Base-by-base conservation (phyloP, 108 stramenopile genomes). In the Discostella stelligeroides region DNA sequence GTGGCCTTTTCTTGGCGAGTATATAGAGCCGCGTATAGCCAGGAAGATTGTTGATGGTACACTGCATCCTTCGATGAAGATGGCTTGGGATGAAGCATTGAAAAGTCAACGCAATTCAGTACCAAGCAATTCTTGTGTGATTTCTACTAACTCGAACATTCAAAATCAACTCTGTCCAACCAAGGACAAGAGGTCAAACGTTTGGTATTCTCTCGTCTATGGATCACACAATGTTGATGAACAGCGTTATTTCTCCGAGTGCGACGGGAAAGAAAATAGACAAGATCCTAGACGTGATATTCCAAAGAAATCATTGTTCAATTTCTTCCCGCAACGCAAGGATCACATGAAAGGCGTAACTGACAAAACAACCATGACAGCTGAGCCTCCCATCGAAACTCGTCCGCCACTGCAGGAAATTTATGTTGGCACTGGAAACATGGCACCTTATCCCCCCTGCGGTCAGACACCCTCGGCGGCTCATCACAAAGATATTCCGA, bases 1-100 rank as follows among this genome's bases (percentile, higher is more conserved):
- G 43, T 82, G 80, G 81, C 62, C 76, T 20, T 81, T 81, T 37
- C 46, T 85, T 7, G 83, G 83, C 30, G 60, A 61, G 40, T 41
- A 66, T 47, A 66, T 84, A 4, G 80, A 70, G 40, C 50, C 61
- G 5, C 25, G 54, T n/a, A 48, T 84, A 18, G 80, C 70, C 15
- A 46, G 40, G n/a, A 39, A 15, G 50, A 78, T 84, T 30, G 81
- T 78, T 18, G 41, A 60, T 54, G 84, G 84, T 47, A 57, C 60
- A 13, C 39, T 82, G 13, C 81, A 85, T 71, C 84, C 84, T 39
- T 55, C 79, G 15, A 66, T 51, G 47, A 69, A 76, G 61, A 66
- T 76, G n/a, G 40, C 61, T 30, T 83, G 82, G 82, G 60, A 68
- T 39, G 62, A 24, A 45, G 65, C 72, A 25, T 29, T 61, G 11